These are phyloP conservation scores for Chlamydomonas applanata DNA, from an alignment of 139 green algal species.

Conservation along the genomic window DNA sequence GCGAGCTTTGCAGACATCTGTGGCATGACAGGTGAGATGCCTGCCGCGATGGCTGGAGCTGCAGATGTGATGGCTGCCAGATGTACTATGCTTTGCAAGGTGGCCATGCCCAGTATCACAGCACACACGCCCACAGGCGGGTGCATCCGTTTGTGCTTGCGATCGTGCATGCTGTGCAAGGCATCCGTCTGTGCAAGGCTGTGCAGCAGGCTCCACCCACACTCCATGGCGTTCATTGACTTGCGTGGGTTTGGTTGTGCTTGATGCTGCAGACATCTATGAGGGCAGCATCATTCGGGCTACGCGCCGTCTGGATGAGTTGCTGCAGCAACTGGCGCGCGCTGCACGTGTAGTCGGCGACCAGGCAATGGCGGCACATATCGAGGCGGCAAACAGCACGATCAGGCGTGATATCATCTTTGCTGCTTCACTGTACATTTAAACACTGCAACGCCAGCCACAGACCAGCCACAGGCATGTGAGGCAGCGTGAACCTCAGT, in stretches of 20 bases:
- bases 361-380: conserved; percentile 64
- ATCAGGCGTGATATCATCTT: conserved; percentile 94
- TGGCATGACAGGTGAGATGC: conserved; percentile 28
- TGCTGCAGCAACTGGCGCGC: conserved; percentile 80
- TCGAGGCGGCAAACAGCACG: conserved; percentile 63
- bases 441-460: background rate
- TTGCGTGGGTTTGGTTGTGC: too few relatives aligned
- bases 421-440: conserved; percentile 89
- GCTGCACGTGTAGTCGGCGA: conserved; percentile 82
- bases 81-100: background rate
- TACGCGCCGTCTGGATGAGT: conserved; percentile 85
- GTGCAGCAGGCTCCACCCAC: too few relatives aligned
- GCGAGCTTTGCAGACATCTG: conserved; percentile 53
- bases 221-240: too few relatives aligned
- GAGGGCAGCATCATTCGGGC: conserved; percentile 91
- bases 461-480: too few relatives aligned
- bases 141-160: too few relatives aligned
- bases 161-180: too few relatives aligned
- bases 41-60: background rate
- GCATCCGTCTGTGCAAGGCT: too few relatives aligned
- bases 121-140: too few relatives aligned
- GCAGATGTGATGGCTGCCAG: background rate
- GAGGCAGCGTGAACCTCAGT: too few relatives aligned
- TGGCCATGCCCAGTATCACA: background rate
- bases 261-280: conserved; percentile 79